Conservation (phyloP, 2,329 filamentous ascomycete genomes). For the Colletotrichum orbiculare region DNA sequence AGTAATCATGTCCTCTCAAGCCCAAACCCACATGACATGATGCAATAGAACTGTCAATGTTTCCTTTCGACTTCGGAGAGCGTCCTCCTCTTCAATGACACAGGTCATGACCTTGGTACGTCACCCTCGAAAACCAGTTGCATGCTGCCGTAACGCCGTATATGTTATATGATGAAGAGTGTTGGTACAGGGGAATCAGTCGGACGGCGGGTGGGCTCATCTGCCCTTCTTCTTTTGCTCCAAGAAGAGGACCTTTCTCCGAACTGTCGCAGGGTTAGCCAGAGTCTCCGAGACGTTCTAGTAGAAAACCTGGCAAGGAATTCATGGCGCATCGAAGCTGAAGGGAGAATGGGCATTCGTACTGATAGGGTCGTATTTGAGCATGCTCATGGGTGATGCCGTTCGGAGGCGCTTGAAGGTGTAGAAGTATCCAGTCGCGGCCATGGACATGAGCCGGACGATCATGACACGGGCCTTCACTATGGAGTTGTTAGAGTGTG, state of each 20-base stretch:
- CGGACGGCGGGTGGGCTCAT: constrained; percentile 45
- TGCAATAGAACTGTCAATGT: background rate
- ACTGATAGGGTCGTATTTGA: constrained; percentile 99
- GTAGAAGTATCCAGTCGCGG: constrained; percentile 98
- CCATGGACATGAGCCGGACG: constrained; percentile 97
- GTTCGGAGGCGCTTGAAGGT: constrained; percentile 86
- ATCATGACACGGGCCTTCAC: constrained; percentile 92
- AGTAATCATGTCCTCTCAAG: background rate
- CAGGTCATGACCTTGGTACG: constrained; percentile 13
- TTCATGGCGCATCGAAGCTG: background rate
- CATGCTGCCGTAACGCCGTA: constrained; percentile 36
- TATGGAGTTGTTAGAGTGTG: constrained; percentile 48
- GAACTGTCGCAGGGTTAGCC: constrained; percentile 66
- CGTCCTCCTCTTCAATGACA: constrained; percentile 1
- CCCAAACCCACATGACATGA: background rate
- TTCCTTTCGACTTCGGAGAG: constrained; percentile 1
- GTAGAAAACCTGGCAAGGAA: too few species aligned
- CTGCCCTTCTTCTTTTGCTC: constrained; percentile 86
- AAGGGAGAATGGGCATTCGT: constrained; percentile 42
- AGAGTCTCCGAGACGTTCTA: background rate
- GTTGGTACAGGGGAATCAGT: constrained; percentile 34
- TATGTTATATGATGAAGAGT: constrained; percentile 34
- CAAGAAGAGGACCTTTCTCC: constrained; percentile 94
- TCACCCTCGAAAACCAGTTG: constrained; percentile 27
- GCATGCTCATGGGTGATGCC: constrained; percentile 89